These are phyloP conservation scores for Nicotiana benthamiana DNA, from an alignment of 257 asterid species.

Conservation along the genomic window DNA sequence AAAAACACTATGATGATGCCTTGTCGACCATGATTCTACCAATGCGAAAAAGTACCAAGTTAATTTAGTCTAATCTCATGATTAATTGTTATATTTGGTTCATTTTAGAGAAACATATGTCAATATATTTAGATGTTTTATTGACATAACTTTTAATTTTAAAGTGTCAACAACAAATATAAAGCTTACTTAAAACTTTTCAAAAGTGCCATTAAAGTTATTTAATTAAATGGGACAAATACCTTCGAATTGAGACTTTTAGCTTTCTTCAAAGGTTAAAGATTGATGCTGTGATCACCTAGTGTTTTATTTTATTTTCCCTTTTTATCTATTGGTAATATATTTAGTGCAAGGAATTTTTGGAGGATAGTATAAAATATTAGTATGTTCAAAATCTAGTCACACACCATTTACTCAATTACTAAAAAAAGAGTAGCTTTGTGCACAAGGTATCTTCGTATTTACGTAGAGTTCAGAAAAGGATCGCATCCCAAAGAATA, in stretches of 20 bases:
- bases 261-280: background rate
- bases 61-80: background rate
- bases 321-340: background rate
- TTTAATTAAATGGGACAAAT: background rate
- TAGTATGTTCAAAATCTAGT: background rate
- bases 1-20: constrained; percentile 40
- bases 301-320: background rate
- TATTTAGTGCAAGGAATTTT: background rate
- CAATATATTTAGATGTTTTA: background rate
- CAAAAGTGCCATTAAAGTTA: background rate
- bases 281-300: background rate
- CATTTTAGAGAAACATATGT: background rate
- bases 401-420: background rate
- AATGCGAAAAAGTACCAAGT: constrained; percentile 8
- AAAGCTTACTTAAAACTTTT: background rate
- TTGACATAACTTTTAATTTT: background rate
- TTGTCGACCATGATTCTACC: constrained; percentile 48
- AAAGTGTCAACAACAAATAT: background rate
- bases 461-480: too few relatives aligned
- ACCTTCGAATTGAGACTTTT: background rate
- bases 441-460: too few relatives aligned
- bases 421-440: too few relatives aligned
- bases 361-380: background rate
- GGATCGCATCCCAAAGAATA: too few relatives aligned
- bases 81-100: background rate